These are phyloP conservation scores for Fusarium cicatricum DNA, from an alignment of 2,329 filamentous ascomycete species.

Conservation along the genomic window DNA sequence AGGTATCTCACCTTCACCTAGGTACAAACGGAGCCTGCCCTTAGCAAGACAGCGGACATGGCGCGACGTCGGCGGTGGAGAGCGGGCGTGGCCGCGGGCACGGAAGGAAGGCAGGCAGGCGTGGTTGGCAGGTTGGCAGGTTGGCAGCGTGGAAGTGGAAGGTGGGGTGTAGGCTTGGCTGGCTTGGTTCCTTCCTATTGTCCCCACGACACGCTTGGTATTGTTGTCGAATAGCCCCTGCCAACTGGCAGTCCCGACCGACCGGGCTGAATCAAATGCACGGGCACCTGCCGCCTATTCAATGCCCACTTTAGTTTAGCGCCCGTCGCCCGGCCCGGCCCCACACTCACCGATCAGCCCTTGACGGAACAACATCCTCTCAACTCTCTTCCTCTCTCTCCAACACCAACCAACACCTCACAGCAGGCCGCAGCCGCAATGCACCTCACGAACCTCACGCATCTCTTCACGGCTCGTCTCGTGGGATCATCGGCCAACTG, in stretches of 20 bases:
- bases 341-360: slow-evolving; percentile 26
- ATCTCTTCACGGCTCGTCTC: neutral
- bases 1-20: no score
- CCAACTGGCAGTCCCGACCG: slow-evolving; percentile 29
- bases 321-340: slow-evolving; percentile 37
- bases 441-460: slow-evolving; percentile 19
- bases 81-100: no score
- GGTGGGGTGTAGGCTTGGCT: slow-evolving; percentile 21
- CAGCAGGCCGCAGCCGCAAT: slow-evolving; percentile 9
- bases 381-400: slow-evolving; percentile 2
- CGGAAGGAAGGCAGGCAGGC: neutral
- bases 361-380: slow-evolving; percentile 14
- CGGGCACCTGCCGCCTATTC: slow-evolving; percentile 40
- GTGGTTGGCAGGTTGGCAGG: neutral
- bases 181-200: slow-evolving; percentile 43
- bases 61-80: slow-evolving; percentile 16
- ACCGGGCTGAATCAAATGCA: slow-evolving; percentile 28
- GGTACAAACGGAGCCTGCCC: no score
- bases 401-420: slow-evolving; percentile 13
- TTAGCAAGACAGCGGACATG: no score
- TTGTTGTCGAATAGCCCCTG: slow-evolving; percentile 42
- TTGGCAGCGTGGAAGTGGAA: no score
- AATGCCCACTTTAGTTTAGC: slow-evolving; percentile 40
- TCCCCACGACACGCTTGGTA: slow-evolving; percentile 40
- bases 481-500: neutral